Conservation (phyloP, 139 green algal species). For the Chlamydomonas applanata region DNA sequence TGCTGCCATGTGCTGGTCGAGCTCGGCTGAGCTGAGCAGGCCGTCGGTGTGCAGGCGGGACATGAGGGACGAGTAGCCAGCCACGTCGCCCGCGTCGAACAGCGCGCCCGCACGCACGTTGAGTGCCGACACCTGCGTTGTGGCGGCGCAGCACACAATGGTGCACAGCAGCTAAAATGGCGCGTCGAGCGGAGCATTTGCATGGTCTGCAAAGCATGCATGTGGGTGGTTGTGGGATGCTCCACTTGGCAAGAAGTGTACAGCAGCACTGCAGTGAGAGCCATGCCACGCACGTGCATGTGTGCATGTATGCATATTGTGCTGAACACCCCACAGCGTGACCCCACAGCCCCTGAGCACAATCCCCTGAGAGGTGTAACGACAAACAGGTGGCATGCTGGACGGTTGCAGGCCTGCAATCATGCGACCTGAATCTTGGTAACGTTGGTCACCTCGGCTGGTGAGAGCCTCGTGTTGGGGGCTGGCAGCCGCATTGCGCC, state of each 20-base stretch:
- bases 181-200: too few relatives aligned
- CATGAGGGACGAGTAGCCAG: background rate
- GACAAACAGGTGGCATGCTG: background rate
- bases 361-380: too few relatives aligned
- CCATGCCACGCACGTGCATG: too few relatives aligned
- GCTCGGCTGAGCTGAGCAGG: conserved; percentile 15
- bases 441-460: conserved; percentile 1
- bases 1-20: conserved; percentile 21
- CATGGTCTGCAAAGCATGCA: too few relatives aligned
- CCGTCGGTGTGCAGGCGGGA: conserved; percentile 19
- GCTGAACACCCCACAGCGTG: too few relatives aligned
- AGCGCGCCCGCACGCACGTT: background rate
- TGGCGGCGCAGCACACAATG: conserved; percentile 2
- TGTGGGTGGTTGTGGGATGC: too few relatives aligned
- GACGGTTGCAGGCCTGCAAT: background rate
- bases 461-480: conserved; percentile 1
- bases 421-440: background rate
- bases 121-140: background rate
- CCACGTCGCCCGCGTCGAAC: background rate
- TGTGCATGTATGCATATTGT: too few relatives aligned
- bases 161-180: conserved; percentile 4
- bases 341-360: too few relatives aligned
- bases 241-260: too few relatives aligned
- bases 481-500: background rate
- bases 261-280: too few relatives aligned